phyloP scores from a whole-genome alignment of 2,329 filamentous ascomycete species.

The Hypoxylon sp. region DNA sequence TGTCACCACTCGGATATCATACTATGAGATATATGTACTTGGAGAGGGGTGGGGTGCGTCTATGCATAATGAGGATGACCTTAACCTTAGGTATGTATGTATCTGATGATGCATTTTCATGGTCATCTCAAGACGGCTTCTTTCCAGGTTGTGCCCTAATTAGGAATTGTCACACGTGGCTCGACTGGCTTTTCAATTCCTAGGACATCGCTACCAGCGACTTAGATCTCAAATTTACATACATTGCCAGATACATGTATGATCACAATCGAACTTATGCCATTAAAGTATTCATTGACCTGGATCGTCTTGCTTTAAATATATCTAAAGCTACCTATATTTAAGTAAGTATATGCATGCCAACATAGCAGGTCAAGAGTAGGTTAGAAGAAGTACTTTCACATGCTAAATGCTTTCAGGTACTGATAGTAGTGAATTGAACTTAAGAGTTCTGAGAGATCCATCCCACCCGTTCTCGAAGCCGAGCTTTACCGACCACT shows the following conservation, averaged over 20 bases:
- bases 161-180: conserved; percentile 38
- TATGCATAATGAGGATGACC: neutral
- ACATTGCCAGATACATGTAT: no score
- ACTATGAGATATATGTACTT: neutral
- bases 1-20: no score
- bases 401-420: neutral
- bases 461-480: conserved; percentile 9
- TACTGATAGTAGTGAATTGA: conserved; percentile 1
- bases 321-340: no score
- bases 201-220: no score
- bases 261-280: no score
- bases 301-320: no score
- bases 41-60: neutral
- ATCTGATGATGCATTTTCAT: neutral
- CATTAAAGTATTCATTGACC: no score
- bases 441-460: neutral
- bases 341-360: conserved; percentile 22
- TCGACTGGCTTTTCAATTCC: no score
- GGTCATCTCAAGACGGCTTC: neutral
- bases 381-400: conserved; percentile 13
- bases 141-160: conserved; percentile 27
- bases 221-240: no score
- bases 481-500: conserved; percentile 33
- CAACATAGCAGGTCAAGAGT: no score
- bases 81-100: neutral